Base-by-base conservation (phyloP, 148 eudicot species). In the Chenopodium berlandieri region DNA sequence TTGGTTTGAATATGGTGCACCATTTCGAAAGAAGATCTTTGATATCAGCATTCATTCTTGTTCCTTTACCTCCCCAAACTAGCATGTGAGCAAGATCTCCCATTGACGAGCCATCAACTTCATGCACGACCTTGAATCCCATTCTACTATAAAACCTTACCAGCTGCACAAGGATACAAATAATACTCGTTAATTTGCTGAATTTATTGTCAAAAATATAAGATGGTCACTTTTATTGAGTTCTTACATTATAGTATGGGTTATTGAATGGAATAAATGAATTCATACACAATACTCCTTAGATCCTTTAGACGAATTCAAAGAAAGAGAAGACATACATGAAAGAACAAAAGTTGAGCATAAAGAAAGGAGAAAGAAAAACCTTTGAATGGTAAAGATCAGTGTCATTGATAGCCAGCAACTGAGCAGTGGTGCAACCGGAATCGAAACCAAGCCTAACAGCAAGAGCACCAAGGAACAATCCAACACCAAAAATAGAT, bases 361-460 rank as follows among this genome's bases (percentile, higher is more conserved):
- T 44, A 40, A 14, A 63, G 7, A 47, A 37, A 17, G 4, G 62
- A 19, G 13, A 25, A 72, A 77, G 37, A 74, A 32, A 74, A 77
- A 95, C 99, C 99, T 95, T 95, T 65, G 94, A 86, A 78, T 95
- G 99, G 79, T 95, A 95, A 65, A 95, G 89, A 80, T 89, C 90
- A 82, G 99, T 84, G 85, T 95, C 99, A 82, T 95, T 91, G 69
- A 95, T 94, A 68, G 99, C 99, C 56, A 95, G 97, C 88, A 95
- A 80, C 87, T 95, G 92, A 78, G 99, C 97, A 71, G 82, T 87
- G 12, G 13, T 44, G 77, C 99, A 95, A 9, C 97, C 97, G 84
- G 86, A 89, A 65, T 95, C 99, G 80, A 89, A 91, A 5, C 97
- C 97, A 88, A 89, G 87, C 37, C 99, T 78, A 65, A 92, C 74